Base-by-base conservation (phyloP, 129 eudicot genomes). In the Ambrosia artemisiifolia region DNA sequence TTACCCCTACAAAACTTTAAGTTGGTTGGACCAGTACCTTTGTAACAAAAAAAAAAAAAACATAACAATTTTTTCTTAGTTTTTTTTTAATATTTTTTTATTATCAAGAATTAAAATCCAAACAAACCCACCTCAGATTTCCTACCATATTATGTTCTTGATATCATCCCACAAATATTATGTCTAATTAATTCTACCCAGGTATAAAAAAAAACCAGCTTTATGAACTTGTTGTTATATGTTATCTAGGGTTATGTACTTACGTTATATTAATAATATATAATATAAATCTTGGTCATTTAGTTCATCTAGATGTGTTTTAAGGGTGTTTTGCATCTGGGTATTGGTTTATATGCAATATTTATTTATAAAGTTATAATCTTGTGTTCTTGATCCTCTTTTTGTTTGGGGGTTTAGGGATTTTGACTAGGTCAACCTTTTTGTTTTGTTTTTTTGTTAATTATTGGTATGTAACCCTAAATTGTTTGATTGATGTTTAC, bases 391-490 rank as follows among this genome's bases (percentile, higher is more conserved):
- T 51, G 85, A 75, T 76, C 80, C 65, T 57, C 36, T 11, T 33
- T 80, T 61, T 32, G 38, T 69, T 69, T 48, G 62, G 42, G 7
- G 46, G 44, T 71, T 75, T 71, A 75, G 72, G 81, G 78, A 71
- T 76, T 81, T 71, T 81, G 78, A 81, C 78, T 66, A 65, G 63
- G 72, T 81, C 79, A 68, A 75, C 44, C 32, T 46, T 67, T 61
- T 50, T 73, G 50, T 51, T 18, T 48, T 53, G 64, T 30, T 73
- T 36, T 36, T 48, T 16, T 67, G 79, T 48, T 35, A 40, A 48
- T 32, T 60, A 60, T 74, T 68, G 61, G 16, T 79, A 12, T 64
- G 60, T 51, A 67, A 28, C 44, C 71, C 63, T 61, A 36, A 74
- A 66, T 53, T 48, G 51, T 56, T 69, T 40, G 74, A 55, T 73